Percentiles rank a stretch among this genome's conserved stretches.
These are phyloP conservation scores for Rhizopogon vulgaris DNA, from an alignment of 768 basidiomycete species.

Conservation along the genomic window DNA sequence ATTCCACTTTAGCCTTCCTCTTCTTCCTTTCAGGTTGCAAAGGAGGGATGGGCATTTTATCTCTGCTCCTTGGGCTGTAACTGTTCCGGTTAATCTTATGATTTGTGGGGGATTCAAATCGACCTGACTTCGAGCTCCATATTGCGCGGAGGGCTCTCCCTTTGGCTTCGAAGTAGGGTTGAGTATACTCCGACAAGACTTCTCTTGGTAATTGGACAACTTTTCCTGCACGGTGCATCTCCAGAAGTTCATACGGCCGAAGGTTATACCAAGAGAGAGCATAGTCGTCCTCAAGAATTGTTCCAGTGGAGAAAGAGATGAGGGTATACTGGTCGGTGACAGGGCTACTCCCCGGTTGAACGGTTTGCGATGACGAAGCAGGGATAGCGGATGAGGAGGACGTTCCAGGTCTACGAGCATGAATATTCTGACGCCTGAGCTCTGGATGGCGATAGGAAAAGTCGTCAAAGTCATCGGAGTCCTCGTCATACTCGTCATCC, in stretches of 20 bases:
- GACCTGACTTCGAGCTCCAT: constrained; percentile 21
- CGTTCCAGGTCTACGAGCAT: constrained; percentile 7
- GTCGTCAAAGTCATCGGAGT: constrained; percentile 21
- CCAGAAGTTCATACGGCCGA: constrained; percentile 59
- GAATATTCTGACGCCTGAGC: not conserved
- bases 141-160: constrained; percentile 46
- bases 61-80: constrained; percentile 7
- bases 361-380: not conserved
- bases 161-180: constrained; percentile 55
- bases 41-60: constrained; percentile 4
- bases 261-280: constrained; percentile 52
- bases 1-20: constrained; percentile 42
- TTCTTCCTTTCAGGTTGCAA: constrained; percentile 14
- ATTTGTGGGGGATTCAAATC: constrained; percentile 19
- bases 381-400: constrained; percentile 7
- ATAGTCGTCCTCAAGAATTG: constrained; percentile 64
- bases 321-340: constrained; percentile 40
- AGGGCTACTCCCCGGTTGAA: constrained; percentile 8
- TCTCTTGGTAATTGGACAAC: constrained; percentile 39
- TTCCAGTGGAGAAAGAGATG: constrained; percentile 62
- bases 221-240: constrained; percentile 47
- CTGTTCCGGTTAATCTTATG: not conserved
- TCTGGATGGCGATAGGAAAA: constrained; percentile 3
- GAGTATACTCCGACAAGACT: constrained; percentile 36
- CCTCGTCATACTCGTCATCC: constrained; percentile 24